phyloP scores from a whole-genome alignment of 1,139 yeast genomes.

The Suzukiozyma palmioleophila region DNA sequence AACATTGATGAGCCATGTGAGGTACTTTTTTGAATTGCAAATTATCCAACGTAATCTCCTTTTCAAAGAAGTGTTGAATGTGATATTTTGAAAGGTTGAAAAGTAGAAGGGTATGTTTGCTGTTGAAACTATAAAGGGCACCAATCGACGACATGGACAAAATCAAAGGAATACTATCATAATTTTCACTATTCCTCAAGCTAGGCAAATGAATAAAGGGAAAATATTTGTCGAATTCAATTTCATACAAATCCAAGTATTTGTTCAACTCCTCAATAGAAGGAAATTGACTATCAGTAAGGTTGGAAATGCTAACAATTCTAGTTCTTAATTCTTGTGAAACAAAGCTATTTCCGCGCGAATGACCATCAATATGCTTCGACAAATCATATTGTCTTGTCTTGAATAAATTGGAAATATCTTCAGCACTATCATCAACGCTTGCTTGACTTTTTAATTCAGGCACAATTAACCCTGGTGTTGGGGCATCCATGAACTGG shows the following conservation, averaged over 20 bases:
- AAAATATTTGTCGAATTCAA: constrained; percentile 73
- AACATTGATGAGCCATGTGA: constrained; percentile 82
- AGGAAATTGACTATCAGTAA: constrained; percentile 59
- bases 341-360: constrained; percentile 22
- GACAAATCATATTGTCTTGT: constrained; percentile 59
- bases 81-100: constrained; percentile 77
- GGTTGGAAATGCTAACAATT: constrained; percentile 49
- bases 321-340: constrained; percentile 49
- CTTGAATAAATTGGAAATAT: constrained; percentile 52
- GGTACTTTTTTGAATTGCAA: constrained; percentile 64
- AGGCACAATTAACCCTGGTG: background rate
- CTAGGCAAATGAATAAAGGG: constrained; percentile 81
- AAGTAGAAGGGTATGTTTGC: constrained; percentile 66
- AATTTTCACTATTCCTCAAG: constrained; percentile 49
- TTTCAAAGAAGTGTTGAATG: constrained; percentile 72
- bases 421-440: constrained; percentile 8
- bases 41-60: constrained; percentile 41
- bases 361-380: constrained; percentile 21
- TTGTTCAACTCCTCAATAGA: constrained; percentile 68
- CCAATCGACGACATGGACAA: constrained; percentile 86
- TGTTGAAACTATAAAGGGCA: constrained; percentile 80
- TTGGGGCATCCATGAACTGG: constrained; percentile 37
- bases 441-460: constrained; percentile 2
- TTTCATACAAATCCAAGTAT: constrained; percentile 65
- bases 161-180: constrained; percentile 71